These are phyloP conservation scores for Xanthoparmelia taractica DNA, from an alignment of 495 filamentous ascomycete genomes.

Conservation along the genomic window DNA sequence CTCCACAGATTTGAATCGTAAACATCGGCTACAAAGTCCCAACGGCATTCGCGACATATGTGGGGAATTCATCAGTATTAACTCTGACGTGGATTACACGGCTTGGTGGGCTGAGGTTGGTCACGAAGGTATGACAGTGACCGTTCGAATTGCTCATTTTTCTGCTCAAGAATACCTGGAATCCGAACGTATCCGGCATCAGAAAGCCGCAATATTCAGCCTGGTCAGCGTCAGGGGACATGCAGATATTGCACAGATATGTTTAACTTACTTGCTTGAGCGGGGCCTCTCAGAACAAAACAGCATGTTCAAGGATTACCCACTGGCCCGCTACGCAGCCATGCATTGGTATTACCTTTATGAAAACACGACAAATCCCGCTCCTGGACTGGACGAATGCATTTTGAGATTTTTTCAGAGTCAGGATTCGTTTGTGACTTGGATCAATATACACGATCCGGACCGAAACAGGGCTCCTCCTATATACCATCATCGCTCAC, in stretches of 20 bases:
- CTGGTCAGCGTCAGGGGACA: slow-evolving; percentile 25
- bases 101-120: slow-evolving; percentile 5
- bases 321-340: slow-evolving; percentile 30
- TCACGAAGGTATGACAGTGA: slow-evolving; percentile 1
- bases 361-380: background rate
- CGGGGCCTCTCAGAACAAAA: slow-evolving; percentile 19
- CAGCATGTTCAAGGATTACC: slow-evolving; percentile 22
- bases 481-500: background rate
- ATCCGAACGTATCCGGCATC: slow-evolving; percentile 30
- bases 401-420: slow-evolving; percentile 19
- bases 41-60: slow-evolving; percentile 28
- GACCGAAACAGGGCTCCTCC: slow-evolving; percentile 11
- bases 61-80: slow-evolving; percentile 26
- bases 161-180: slow-evolving; percentile 38
- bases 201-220: slow-evolving; percentile 25
- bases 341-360: slow-evolving; percentile 28
- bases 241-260: slow-evolving; percentile 29
- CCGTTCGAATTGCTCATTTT: slow-evolving; percentile 34
- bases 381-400: background rate
- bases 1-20: slow-evolving; percentile 21
- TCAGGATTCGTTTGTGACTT: slow-evolving; percentile 18
- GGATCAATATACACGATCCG: slow-evolving; percentile 21
- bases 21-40: slow-evolving; percentile 22
- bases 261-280: slow-evolving; percentile 33
- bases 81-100: background rate